Percentiles rank a stretch among this genome's conserved stretches.
These are phyloP conservation scores for Scutellaria galericulata DNA, from an alignment of 257 asterid genomes.

Conservation along the genomic window DNA sequence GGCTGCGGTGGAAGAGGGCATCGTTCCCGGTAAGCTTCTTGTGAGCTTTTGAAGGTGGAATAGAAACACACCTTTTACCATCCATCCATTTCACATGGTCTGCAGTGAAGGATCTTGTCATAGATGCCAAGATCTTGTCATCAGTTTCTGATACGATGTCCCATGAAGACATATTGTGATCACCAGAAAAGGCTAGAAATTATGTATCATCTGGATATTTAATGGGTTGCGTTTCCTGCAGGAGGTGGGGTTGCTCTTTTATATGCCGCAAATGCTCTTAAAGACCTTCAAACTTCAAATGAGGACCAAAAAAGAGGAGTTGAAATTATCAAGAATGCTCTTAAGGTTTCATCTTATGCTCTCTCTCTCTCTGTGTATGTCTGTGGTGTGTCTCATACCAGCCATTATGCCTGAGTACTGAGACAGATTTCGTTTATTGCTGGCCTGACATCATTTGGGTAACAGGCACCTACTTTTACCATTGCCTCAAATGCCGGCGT, in stretches of 20 bases:
- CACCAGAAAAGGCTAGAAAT: conserved; percentile 13
- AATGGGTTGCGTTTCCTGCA: conserved; percentile 34
- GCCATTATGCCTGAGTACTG: too few species aligned
- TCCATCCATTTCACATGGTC: not conserved
- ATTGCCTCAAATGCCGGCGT: conserved; percentile 89
- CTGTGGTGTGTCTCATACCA: not conserved
- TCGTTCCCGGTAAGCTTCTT: conserved; percentile 68
- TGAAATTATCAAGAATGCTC: conserved; percentile 76
- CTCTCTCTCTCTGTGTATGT: conserved; percentile 5
- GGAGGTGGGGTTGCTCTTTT: conserved; percentile 95
- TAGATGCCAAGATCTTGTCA: not conserved
- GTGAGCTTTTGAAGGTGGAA: conserved; percentile 15
- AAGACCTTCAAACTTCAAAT: conserved; percentile 63
- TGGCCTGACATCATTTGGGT: conserved; percentile 29
- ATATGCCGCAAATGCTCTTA: conserved; percentile 71
- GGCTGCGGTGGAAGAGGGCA: conserved; percentile 97
- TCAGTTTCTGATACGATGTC: not conserved
- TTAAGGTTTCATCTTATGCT: conserved; percentile 59
- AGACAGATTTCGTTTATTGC: too few species aligned
- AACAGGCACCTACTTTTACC: conserved; percentile 77
- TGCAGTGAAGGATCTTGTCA: not conserved
- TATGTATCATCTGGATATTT: not conserved
- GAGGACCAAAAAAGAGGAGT: conserved; percentile 84
- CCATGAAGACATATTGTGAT: conserved; percentile 7
- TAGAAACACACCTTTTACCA: conserved; percentile 3